Base-by-base conservation (phyloP, 192 early-diverging fungal genomes). In the Gonapodya prolifera region DNA sequence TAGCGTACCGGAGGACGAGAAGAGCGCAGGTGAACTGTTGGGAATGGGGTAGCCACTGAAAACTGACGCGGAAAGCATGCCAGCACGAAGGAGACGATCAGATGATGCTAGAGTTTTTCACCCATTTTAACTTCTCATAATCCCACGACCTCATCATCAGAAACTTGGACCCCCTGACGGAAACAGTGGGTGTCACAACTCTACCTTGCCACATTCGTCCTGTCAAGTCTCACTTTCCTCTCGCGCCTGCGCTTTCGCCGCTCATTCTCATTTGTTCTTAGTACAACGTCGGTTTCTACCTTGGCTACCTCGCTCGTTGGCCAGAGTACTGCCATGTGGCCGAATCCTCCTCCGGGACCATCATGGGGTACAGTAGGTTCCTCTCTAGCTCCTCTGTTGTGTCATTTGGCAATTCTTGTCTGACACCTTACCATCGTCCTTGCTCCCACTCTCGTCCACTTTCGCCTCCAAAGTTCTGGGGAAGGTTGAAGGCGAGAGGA, bases 221-320 rank as follows among this genome's bases (percentile, higher is more conserved):
- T n/a, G n/a, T 36, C 69, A 33, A 23, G 18, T 80, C 0, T 69
- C 35, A 17, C 70, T 28, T n/a, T 18, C 31, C 1, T 35, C 1
- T n/a, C n/a, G n/a, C n/a, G n/a, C n/a, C n/a, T n/a, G n/a, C n/a
- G n/a, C n/a, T n/a, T n/a, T n/a, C n/a, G 34, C 61, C 1, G 1
- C 0, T 30, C 31, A 29, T 32, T 13, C 13, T 33, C 34, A 29
- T 69, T 35, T 77, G 36, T 33, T 31, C n/a, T 30, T 83, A 94
- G 92, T 99, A 99, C 87, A 92, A 93, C 78, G 92, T 96, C 73
- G 89, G 90, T 0, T 97, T 96, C 81, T 99, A 99, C 79, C 89
- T 99, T 0, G 87, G 89, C 29, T 99, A 99, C 81, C 85, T 99
- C 35, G 90, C 94, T 1, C 87, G 88, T 35, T 98, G 96, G 96